Percentiles rank a stretch among this genome's conserved stretches.
Evolutionary conservation across 116 monocot genomes (phyloP).

Genomic region (Posidonia oceanica): DNA sequence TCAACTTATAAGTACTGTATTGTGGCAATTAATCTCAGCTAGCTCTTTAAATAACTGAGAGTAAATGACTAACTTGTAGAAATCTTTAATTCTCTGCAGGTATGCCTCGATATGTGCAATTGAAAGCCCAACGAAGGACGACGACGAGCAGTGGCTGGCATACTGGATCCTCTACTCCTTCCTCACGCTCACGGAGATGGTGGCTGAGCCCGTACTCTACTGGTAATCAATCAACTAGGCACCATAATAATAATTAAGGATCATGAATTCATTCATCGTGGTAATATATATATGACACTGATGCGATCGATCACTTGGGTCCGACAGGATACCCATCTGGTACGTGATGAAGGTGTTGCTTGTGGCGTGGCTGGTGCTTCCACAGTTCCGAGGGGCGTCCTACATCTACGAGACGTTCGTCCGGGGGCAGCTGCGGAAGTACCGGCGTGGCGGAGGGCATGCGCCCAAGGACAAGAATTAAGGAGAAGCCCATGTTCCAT

Average conservation of each 20-base stretch:
- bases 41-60: too few relatives aligned
- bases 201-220: constrained; percentile 37
- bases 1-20: neutral
- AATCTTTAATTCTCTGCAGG: constrained; percentile 11
- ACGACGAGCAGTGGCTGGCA: constrained; percentile 89
- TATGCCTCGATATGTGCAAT: constrained; percentile 73
- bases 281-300: neutral
- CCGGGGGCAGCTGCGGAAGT: constrained; percentile 32
- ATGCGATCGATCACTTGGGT: neutral
- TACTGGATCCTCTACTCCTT: constrained; percentile 90
- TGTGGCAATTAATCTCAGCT: neutral
- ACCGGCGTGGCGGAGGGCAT: neutral
- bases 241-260: neutral
- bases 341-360: constrained; percentile 58
- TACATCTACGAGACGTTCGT: constrained; percentile 80
- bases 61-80: too few relatives aligned
- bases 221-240: constrained; percentile 27
- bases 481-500: neutral
- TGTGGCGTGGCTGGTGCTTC: constrained; percentile 79
- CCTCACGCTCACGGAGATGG: constrained; percentile 67
- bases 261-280: neutral
- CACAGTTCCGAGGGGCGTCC: constrained; percentile 83
- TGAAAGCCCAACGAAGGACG: constrained; percentile 53
- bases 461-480: neutral
- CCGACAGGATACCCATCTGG: constrained; percentile 50